Conservation (phyloP, 2,329 filamentous ascomycete genomes). For the Macrophomina phaseolina region DNA sequence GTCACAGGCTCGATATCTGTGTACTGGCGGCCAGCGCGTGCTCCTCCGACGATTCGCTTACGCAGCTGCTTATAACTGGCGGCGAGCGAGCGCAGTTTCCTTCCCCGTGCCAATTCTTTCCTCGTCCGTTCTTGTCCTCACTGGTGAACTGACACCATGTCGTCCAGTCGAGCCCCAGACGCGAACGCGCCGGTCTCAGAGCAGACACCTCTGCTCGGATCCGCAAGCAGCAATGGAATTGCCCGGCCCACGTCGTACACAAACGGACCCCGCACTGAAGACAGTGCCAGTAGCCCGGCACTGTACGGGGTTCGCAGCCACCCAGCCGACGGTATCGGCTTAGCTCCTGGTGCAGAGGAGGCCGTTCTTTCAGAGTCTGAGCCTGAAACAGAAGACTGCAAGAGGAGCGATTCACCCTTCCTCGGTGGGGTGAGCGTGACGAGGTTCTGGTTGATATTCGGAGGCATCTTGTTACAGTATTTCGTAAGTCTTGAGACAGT, state of each 20-base stretch:
- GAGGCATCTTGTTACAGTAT: constrained; percentile 44
- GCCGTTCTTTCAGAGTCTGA: constrained; percentile 14
- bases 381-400: constrained; percentile 31
- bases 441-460: constrained; percentile 45
- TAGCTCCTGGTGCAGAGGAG: constrained; percentile 35
- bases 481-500: constrained; percentile 38
- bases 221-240: background rate
- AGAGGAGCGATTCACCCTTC: constrained; percentile 33
- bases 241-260: background rate
- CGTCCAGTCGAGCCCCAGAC: constrained; percentile 3
- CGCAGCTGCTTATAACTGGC: background rate
- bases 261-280: constrained; percentile 5
- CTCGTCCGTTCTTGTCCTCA: background rate
- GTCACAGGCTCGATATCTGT: constrained; percentile 6
- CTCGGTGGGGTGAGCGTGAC: constrained; percentile 41
- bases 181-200: constrained; percentile 12
- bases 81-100: background rate
- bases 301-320: constrained; percentile 19
- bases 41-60: constrained; percentile 3
- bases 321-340: constrained; percentile 33
- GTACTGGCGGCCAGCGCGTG: background rate
- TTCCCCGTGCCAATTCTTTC: background rate
- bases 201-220: constrained; percentile 13
- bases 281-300: background rate
- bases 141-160: constrained; percentile 6